A percentile compares a stretch with the other conserved stretches of the same genome.
phyloP scores from a whole-genome alignment of 202 grass and related monocot genomes.

The Hordeum pubiflorum region DNA sequence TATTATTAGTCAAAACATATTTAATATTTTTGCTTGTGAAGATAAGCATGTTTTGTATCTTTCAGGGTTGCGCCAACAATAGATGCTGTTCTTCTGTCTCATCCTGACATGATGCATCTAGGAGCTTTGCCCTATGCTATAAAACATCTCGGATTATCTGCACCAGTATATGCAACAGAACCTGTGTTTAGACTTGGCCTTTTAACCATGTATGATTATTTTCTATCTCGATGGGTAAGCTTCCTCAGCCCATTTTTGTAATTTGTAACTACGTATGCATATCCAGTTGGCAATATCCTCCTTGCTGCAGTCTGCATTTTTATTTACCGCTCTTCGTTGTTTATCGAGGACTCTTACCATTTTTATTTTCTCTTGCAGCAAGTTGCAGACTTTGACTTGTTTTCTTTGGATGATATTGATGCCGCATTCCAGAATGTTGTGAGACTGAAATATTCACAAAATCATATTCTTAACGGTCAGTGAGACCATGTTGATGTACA shows the following conservation, averaged over 20 bases:
- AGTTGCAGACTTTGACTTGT: constrained; percentile 86
- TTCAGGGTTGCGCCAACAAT: constrained; percentile 70
- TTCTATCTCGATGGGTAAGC: constrained; percentile 85
- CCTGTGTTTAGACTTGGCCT: constrained; percentile 94
- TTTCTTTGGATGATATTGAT: constrained; percentile 90
- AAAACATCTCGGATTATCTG: constrained; percentile 78
- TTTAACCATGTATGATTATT: constrained; percentile 95
- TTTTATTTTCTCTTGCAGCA: constrained; percentile 43
- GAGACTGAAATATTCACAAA: constrained; percentile 89
- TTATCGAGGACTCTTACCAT: not conserved
- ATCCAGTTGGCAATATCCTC: not conserved
- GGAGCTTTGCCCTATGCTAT: constrained; percentile 94
- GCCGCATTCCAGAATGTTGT: constrained; percentile 75
- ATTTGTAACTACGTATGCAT: not conserved
- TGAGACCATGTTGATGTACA: constrained; percentile 24
- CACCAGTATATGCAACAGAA: constrained; percentile 89
- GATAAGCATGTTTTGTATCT: not conserved
- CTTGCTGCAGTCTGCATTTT: not conserved
- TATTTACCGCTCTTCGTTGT: not conserved
- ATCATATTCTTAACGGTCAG: constrained; percentile 75
- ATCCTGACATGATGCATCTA: constrained; percentile 87
- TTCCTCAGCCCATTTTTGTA: constrained; percentile 10
- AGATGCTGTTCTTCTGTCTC: constrained; percentile 85
- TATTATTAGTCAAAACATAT: not conserved
- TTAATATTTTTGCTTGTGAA: not conserved